Conservation (phyloP, 2,329 filamentous ascomycete species). For the Aspergillus uvarum region DNA sequence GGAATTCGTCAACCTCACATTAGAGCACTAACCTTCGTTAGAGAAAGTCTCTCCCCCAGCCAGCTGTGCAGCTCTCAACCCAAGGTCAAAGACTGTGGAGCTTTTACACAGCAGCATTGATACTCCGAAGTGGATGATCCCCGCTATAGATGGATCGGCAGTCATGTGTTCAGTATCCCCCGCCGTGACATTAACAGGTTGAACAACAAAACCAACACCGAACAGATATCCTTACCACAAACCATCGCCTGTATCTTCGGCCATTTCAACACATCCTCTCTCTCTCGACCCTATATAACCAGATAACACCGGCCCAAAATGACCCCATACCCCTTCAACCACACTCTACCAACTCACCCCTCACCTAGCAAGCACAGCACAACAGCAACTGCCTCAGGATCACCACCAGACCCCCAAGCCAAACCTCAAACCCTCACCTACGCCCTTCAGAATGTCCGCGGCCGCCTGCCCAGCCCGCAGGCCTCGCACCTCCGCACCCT, state of each 20-base stretch:
- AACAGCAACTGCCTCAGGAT: neutral
- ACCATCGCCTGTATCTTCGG: too few relatives aligned
- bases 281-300: neutral
- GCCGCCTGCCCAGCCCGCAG: slow-evolving; percentile 40
- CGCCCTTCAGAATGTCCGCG: slow-evolving; percentile 34
- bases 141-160: neutral
- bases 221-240: too few relatives aligned
- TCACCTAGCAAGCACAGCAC: neutral
- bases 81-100: too few relatives aligned
- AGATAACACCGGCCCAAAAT: neutral
- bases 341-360: neutral
- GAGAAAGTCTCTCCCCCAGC: too few relatives aligned
- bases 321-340: neutral
- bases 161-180: neutral
- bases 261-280: too few relatives aligned
- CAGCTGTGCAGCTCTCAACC: too few relatives aligned
- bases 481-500: slow-evolving; percentile 33
- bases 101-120: too few relatives aligned
- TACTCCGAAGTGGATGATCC: neutral
- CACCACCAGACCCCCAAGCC: neutral
- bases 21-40: too few relatives aligned
- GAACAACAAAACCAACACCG: too few relatives aligned
- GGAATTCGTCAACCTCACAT: too few relatives aligned
- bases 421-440: slow-evolving; percentile 1
- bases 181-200: neutral